These are phyloP conservation scores for Monilinia aucupariae DNA, from an alignment of 2,329 filamentous ascomycete species.

Conservation along the genomic window DNA sequence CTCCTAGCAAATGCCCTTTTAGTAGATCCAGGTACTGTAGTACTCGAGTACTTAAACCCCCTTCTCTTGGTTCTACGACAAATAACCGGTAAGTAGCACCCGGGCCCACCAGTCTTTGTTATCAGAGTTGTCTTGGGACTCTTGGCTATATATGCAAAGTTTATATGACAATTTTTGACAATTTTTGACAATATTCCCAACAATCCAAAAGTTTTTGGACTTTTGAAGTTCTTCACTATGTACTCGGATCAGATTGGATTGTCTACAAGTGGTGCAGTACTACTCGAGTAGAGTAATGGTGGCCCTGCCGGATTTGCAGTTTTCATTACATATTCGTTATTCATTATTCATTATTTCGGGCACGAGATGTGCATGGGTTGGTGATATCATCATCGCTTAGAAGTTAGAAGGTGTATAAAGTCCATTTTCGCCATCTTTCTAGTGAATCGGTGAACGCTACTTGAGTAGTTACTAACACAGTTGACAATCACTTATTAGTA, in stretches of 20 bases:
- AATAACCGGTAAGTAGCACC: slow-evolving; percentile 8
- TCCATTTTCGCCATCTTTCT: neutral
- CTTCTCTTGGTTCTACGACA: slow-evolving; percentile 13
- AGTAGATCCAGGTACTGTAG: neutral
- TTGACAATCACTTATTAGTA: slow-evolving; percentile 11
- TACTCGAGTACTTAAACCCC: slow-evolving; percentile 1
- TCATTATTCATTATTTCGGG: neutral
- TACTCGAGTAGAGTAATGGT: no score
- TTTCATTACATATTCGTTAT: no score
- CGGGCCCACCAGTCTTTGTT: slow-evolving; percentile 5
- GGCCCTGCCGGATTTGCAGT: neutral
- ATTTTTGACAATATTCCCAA: no score
- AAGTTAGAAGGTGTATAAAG: neutral
- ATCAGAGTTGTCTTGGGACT: neutral
- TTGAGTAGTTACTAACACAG: slow-evolving; percentile 3
- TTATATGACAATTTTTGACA: neutral
- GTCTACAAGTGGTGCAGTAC: no score
- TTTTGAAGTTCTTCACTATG: slow-evolving; percentile 3
- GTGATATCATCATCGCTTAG: slow-evolving; percentile 9
- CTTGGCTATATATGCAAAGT: neutral
- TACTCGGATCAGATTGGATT: no score
- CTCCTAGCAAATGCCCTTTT: slow-evolving; percentile 6
- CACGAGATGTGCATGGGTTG: neutral
- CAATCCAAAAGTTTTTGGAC: neutral
- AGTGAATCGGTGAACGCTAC: slow-evolving; percentile 2